Evolutionary conservation across 2,329 filamentous ascomycete species (phyloP).

Genomic region (Xenosphaeropsis pyriputrescens): DNA sequence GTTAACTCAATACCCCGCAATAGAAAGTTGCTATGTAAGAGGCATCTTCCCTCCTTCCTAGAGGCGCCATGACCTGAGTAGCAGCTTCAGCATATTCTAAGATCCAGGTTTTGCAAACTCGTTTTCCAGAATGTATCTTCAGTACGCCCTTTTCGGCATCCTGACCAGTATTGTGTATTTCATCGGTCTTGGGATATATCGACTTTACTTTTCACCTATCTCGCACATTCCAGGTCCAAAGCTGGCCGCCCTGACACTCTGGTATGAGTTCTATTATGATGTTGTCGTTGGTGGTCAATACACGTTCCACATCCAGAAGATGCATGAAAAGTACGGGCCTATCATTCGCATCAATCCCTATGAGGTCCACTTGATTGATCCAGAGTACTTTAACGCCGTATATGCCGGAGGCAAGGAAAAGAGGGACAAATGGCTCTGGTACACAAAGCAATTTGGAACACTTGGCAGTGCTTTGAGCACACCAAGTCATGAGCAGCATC

Average conservation of each 20-base stretch:
- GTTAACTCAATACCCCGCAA: no score
- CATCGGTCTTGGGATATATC: constrained; percentile 2
- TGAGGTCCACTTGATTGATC: constrained; percentile 7
- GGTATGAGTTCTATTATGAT: constrained; percentile 5
- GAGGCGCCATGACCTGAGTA: no score
- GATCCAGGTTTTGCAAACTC: no score
- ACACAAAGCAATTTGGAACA: constrained; percentile 4
- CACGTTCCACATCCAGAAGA: constrained; percentile 24
- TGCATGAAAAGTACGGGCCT: constrained; percentile 24
- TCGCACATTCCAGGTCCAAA: constrained; percentile 13
- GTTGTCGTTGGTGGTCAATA: constrained; percentile 18
- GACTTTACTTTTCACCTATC: constrained; percentile 13
- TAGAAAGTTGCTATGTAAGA: no score
- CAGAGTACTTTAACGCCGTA: constrained; percentile 10
- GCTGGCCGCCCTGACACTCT: constrained; percentile 9
- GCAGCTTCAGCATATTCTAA: no score
- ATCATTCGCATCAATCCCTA: constrained; percentile 10
- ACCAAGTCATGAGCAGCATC: constrained; percentile 9
- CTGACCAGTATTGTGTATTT: neutral
- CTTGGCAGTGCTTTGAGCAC: constrained; percentile 7
- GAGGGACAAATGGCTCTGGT: constrained; percentile 6
- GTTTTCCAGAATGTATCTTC: neutral
- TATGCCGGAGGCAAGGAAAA: constrained; percentile 4
- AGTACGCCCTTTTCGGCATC: neutral
- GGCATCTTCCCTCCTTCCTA: no score